Percentiles rank a stretch among this genome's conserved stretches.
Conservation (phyloP, 2,329 filamentous ascomycete genomes). For the Fusarium papillatum region DNA sequence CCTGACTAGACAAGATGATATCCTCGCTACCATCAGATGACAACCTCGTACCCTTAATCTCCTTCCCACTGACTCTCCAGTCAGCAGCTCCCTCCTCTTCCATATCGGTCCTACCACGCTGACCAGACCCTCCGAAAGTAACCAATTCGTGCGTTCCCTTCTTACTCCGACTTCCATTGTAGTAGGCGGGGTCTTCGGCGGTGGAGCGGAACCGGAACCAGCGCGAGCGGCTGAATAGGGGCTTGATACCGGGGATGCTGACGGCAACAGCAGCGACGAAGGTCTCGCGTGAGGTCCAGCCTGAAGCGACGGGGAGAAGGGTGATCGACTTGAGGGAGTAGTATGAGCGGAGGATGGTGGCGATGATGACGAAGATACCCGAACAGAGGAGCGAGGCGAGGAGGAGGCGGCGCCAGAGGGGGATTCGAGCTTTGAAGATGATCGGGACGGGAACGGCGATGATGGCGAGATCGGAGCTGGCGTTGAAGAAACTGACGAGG, state of each 20-base stretch:
- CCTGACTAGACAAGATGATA: background rate
- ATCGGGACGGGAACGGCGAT: background rate
- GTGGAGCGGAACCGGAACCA: slow-evolving; percentile 1
- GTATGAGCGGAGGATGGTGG: background rate
- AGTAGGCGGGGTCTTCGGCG: background rate
- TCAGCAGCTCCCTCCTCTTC: background rate
- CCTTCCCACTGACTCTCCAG: background rate
- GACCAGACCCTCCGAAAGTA: background rate
- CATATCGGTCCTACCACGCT: background rate
- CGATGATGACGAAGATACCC: background rate
- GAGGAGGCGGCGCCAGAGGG: background rate
- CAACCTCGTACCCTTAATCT: background rate
- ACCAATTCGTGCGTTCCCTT: background rate
- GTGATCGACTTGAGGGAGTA: background rate
- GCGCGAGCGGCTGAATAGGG: background rate
- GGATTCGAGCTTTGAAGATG: background rate
- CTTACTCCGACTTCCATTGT: background rate
- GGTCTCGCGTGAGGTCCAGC: background rate
- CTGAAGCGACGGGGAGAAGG: background rate
- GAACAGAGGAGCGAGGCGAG: background rate
- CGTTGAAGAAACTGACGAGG: slow-evolving; percentile 6
- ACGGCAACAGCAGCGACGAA: slow-evolving; percentile 2
- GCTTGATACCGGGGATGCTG: slow-evolving; percentile 8
- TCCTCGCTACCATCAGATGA: slow-evolving; percentile 10
- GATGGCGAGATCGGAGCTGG: slow-evolving; percentile 2